phyloP scores from a whole-genome alignment of 129 eudicot genomes.

The Solidago caesia region DNA sequence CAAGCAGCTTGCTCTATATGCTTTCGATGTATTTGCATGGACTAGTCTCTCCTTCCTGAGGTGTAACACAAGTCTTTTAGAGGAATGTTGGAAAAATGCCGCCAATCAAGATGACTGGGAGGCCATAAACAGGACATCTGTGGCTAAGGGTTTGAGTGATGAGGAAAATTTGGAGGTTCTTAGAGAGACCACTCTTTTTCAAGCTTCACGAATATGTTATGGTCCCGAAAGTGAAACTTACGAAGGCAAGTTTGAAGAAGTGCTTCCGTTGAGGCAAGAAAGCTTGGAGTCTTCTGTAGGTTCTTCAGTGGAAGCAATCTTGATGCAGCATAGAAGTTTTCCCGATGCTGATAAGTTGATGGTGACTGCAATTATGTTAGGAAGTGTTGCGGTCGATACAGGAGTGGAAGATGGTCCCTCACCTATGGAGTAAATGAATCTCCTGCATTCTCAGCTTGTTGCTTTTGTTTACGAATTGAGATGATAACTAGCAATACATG shows the following conservation, averaged over 20 bases:
- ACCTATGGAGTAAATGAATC: slow-evolving; percentile 54
- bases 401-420: slow-evolving; percentile 39
- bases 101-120: slow-evolving; percentile 93
- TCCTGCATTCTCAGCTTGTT: not conserved
- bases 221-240: slow-evolving; percentile 62
- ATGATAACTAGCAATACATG: slow-evolving; percentile 12
- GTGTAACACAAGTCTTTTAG: slow-evolving; percentile 65
- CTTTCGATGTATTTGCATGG: slow-evolving; percentile 86
- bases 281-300: slow-evolving; percentile 27
- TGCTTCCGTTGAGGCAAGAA: slow-evolving; percentile 69
- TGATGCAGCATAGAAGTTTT: slow-evolving; percentile 92
- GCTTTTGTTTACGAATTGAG: not conserved
- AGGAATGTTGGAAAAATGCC: slow-evolving; percentile 95
- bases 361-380: slow-evolving; percentile 81
- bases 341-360: slow-evolving; percentile 91
- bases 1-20: slow-evolving; percentile 52
- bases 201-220: slow-evolving; percentile 80
- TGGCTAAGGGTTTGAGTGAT: slow-evolving; percentile 81
- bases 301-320: slow-evolving; percentile 70
- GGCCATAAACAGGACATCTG: slow-evolving; percentile 45
- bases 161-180: slow-evolving; percentile 56
- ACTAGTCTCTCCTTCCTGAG: slow-evolving; percentile 63
- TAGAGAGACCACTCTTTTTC: slow-evolving; percentile 64
- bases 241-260: slow-evolving; percentile 76
- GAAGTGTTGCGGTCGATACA: slow-evolving; percentile 42